Base-by-base conservation (phyloP, 164 flowering plant genomes). In the Annona cherimola region DNA sequence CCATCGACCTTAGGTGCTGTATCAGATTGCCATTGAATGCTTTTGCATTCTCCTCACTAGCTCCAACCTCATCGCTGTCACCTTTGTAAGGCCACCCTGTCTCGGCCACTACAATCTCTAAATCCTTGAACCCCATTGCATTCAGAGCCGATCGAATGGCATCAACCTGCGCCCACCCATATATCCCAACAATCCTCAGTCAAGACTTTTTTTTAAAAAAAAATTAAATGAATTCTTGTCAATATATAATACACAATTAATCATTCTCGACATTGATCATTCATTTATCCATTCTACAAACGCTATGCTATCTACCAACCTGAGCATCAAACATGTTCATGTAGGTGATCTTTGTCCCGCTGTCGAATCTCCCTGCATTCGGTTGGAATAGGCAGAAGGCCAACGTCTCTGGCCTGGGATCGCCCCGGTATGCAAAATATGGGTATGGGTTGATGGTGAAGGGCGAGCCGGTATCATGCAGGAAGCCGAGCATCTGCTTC, bases 271-370 rank as follows among this genome's bases (percentile, higher is more conserved):
- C 35, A 26, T 26, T 26, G 35, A 26, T 26, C 35, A 26, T 26
- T 26, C 35, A 26, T 26, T 26, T 26, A 26, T 26, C 35, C 35
- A 26, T 26, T 26, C 35, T 26, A 26, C 35, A 26, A 26, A 26
- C 35, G 35, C 35, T 26, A 26, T 50, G 2, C 9, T 50, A 0
- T 50, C 57, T 5, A 50, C 44, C 40, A 39, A 91, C 98, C 97
- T 92, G 98, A 1, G 99, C 98, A 72, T 95, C 99, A 61, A 91
- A 95, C 99, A 95, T 95, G 84, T 93, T 95, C 83, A 73, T 85
- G 84, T 95, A 95, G 68, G 82, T 87, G 79, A 89, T 91, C 8
- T 87, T 86, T 16, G 79, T 86, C 0, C 86, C 87, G 11, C 89
- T 61, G 71, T 95, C 99, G 45, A 86, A 79, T 50, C 98, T 85